Percentiles rank a stretch among this genome's conserved stretches.
Evolutionary conservation across 352 stramenopile genomes (phyloP).

Genomic region (Blastocystis hominis): DNA sequence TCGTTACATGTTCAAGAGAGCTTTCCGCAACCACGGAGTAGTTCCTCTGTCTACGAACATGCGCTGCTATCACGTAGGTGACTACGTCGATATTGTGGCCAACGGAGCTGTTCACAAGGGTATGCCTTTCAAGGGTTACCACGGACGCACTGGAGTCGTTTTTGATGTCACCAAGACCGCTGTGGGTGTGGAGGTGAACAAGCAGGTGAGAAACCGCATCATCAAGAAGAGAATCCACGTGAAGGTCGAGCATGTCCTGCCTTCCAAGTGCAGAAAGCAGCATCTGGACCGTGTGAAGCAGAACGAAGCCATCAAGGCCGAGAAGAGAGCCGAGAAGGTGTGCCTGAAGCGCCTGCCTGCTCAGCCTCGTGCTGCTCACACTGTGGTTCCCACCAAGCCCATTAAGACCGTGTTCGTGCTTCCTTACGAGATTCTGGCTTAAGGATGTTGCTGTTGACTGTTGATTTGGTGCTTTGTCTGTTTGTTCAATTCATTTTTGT

Average conservation of each 20-base stretch:
- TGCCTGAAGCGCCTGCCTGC: constrained; percentile 82
- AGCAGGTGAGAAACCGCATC: no score
- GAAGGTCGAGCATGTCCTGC: constrained; percentile 93
- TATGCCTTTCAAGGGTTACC: constrained; percentile 99
- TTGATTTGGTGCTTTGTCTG: constrained; percentile 18
- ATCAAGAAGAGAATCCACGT: constrained; percentile 99
- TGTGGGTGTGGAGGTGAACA: constrained; percentile 97
- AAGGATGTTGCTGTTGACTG: constrained; percentile 40
- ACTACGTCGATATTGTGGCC: constrained; percentile 99
- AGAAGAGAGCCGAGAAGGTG: constrained; percentile 66
- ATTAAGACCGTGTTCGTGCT: constrained; percentile 56
- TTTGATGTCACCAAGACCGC: constrained; percentile 98
- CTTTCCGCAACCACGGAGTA: constrained; percentile 89
- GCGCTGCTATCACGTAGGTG: constrained; percentile 93
- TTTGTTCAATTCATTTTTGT: constrained; percentile 15
- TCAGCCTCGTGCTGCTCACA: constrained; percentile 66
- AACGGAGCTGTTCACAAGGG: constrained; percentile 95
- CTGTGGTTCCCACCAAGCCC: constrained; percentile 48
- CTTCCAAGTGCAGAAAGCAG: constrained; percentile 93
- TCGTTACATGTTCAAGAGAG: constrained; percentile 97
- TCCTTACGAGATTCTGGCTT: constrained; percentile 58
- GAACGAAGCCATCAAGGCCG: constrained; percentile 93
- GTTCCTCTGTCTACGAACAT: constrained; percentile 79
- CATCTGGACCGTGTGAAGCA: constrained; percentile 91
- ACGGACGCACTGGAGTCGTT: constrained; percentile 93